Evolutionary conservation across 345 rosid species (phyloP), one percentile per base, ranked within the genome.

Genomic region (Aquilaria sinensis): DNA sequence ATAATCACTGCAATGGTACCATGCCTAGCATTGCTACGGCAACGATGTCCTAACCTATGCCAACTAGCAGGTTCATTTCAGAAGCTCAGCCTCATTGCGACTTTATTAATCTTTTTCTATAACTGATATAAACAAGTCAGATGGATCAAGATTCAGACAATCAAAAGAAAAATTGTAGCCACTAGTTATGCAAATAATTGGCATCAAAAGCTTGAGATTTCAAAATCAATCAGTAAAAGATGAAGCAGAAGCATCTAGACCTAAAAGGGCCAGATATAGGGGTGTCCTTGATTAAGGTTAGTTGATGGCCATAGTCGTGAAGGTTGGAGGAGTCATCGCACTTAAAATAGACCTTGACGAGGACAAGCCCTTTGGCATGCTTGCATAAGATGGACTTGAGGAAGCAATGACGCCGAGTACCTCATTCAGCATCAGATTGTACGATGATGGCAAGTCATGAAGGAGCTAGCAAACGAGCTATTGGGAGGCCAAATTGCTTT

Each of bases 321-420:
- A 94, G 99, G 83, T 90, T 94, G 80, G 90, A 90, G 67, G 82
- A 77, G 72, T 94, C 97, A 50, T 96, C 99, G 10, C 99, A 96
- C 89, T 94, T 94, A 86, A 94, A 90, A 78, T 94, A 94, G n/a
- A 94, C 97, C 89, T 94, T 94, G 58, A 94, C 97, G 62, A 94
- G 88, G 58, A 94, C 99, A 47, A 94, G 77, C 1, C 97, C 99
- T 70, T 90, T 95, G 64, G 88, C 99, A 82, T 94, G 99, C 83
- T 94, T 94, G 76, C 99, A 94, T 47, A 78, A 95, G 64, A 94
- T 90, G 62, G 97, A 82, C 85, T 94, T 94, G 72, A 94, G 81
- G 89, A 90, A 88, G 53, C 97, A 83, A 48, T 97, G 95, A 8
- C 91, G 79, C 99, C 95, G 5, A 94, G 72, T 57, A 85, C 94